Evolutionary conservation across 768 basidiomycete species (phyloP).

Genomic region (Psilocybe tampanensis): DNA sequence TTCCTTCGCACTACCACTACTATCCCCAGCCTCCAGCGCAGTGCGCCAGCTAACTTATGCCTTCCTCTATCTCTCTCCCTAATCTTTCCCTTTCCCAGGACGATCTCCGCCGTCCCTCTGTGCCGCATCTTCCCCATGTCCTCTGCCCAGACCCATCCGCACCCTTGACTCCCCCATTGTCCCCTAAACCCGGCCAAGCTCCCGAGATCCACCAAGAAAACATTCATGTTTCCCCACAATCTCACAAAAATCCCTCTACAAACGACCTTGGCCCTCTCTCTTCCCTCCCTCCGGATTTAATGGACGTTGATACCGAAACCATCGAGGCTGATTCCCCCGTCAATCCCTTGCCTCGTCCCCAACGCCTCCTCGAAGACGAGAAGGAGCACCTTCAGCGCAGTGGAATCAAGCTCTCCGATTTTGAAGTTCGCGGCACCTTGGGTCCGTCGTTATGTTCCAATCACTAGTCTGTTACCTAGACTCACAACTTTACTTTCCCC

Average conservation of each 20-base stretch:
- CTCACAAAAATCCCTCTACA: slow-evolving; percentile 5
- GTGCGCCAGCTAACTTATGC: slow-evolving; percentile 23
- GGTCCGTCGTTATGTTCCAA: slow-evolving; percentile 47
- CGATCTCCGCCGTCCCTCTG: slow-evolving; percentile 26
- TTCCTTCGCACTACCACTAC: slow-evolving; percentile 7
- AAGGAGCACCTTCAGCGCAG: slow-evolving; percentile 59
- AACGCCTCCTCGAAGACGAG: slow-evolving; percentile 70
- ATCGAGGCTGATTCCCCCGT: slow-evolving; percentile 20
- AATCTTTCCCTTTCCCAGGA: slow-evolving; percentile 35
- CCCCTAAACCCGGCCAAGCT: slow-evolving; percentile 43
- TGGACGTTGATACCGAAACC: slow-evolving; percentile 23
- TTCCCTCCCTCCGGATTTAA: slow-evolving; percentile 17
- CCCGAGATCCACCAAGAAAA: slow-evolving; percentile 15
- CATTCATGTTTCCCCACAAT: slow-evolving; percentile 11
- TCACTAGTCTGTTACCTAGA: slow-evolving; percentile 7
- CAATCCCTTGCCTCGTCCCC: slow-evolving; percentile 39
- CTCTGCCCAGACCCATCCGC: slow-evolving; percentile 57
- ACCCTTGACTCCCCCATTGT: slow-evolving; percentile 75
- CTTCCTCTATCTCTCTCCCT: slow-evolving; percentile 29
- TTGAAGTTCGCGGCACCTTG: slow-evolving; percentile 78
- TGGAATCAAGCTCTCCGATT: slow-evolving; percentile 73
- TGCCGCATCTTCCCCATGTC: slow-evolving; percentile 36
- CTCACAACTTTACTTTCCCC: slow-evolving; percentile 2
- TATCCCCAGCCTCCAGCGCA: slow-evolving; percentile 7
- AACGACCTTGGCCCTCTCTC: slow-evolving; percentile 5